Evolutionary conservation across 371 early-diverging fungal genomes (phyloP).

Genomic region (Syncephalis plumigaleata): DNA sequence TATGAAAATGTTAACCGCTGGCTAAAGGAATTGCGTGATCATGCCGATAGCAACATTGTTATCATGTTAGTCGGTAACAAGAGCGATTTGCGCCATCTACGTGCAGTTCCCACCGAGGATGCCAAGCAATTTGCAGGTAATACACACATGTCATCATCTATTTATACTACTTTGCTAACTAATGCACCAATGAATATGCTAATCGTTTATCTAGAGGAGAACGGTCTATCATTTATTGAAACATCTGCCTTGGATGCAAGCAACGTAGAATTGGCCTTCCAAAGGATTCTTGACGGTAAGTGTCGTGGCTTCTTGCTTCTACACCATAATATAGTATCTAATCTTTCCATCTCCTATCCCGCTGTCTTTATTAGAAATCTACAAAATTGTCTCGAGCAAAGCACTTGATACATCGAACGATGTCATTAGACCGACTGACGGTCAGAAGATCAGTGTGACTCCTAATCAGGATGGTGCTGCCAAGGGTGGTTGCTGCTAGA

Average conservation of each 20-base stretch:
- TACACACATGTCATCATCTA: conserved; percentile 4
- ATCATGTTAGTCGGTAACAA: conserved; percentile 99
- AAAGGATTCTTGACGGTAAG: conserved; percentile 37
- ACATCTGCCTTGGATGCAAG: conserved; percentile 50
- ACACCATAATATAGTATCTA: background rate
- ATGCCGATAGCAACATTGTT: conserved; percentile 94
- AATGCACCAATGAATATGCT: background rate
- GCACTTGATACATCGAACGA: conserved; percentile 34
- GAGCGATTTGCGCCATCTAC: conserved; percentile 90
- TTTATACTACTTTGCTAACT: background rate
- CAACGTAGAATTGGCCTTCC: conserved; percentile 53
- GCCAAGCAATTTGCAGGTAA: conserved; percentile 92
- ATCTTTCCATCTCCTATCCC: background rate
- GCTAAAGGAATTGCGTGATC: conserved; percentile 97
- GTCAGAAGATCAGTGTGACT: background rate
- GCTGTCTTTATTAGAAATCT: conserved; percentile 45
- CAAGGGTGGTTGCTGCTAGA: conserved; percentile 1
- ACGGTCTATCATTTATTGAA: conserved; percentile 45
- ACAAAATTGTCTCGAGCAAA: conserved; percentile 83
- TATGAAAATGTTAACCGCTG: conserved; percentile 93
- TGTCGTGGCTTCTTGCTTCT: background rate
- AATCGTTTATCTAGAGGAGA: conserved; percentile 20
- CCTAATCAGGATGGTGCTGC: background rate
- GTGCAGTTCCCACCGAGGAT: conserved; percentile 93
- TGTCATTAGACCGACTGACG: background rate